A percentile compares a stretch with the other conserved stretches of the same genome.
Conservation (phyloP, 495 filamentous ascomycete species). For the Astrothelium macrocarpum region DNA sequence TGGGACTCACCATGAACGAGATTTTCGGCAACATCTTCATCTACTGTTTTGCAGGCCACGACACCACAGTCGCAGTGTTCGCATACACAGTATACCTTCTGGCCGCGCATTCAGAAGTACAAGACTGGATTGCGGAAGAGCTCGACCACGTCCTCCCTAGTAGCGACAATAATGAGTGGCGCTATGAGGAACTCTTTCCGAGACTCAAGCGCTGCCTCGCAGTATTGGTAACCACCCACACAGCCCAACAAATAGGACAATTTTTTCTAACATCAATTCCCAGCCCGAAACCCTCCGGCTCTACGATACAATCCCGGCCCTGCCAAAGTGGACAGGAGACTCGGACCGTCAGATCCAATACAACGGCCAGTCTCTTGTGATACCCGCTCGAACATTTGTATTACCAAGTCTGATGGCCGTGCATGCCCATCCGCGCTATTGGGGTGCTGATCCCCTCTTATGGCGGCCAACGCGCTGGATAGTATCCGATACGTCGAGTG, state of each 20-base stretch:
- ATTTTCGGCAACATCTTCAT: constrained; percentile 47
- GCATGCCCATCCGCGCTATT: constrained; percentile 14
- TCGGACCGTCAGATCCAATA: not conserved
- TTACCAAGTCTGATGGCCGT: constrained; percentile 10
- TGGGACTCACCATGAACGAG: constrained; percentile 21
- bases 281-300: constrained; percentile 46
- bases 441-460: constrained; percentile 10
- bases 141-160: constrained; percentile 23
- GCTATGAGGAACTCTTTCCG: constrained; percentile 33
- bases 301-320: constrained; percentile 32
- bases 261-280: not conserved
- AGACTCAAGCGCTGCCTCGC: constrained; percentile 37
- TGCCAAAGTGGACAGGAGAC: not conserved
- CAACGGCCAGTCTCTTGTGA: not conserved
- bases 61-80: constrained; percentile 45
- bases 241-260: no score
- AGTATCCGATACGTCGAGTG: constrained; percentile 1
- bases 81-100: constrained; percentile 41
- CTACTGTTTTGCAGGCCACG: constrained; percentile 46
- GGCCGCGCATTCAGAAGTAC: constrained; percentile 38
- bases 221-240: constrained; percentile 16
- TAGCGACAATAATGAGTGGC: constrained; percentile 17
- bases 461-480: constrained; percentile 11
- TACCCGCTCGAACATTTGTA: constrained; percentile 11
- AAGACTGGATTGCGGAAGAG: constrained; percentile 41